phyloP scores from a whole-genome alignment of 2,329 filamentous ascomycete genomes.

The Botrytis aclada region DNA sequence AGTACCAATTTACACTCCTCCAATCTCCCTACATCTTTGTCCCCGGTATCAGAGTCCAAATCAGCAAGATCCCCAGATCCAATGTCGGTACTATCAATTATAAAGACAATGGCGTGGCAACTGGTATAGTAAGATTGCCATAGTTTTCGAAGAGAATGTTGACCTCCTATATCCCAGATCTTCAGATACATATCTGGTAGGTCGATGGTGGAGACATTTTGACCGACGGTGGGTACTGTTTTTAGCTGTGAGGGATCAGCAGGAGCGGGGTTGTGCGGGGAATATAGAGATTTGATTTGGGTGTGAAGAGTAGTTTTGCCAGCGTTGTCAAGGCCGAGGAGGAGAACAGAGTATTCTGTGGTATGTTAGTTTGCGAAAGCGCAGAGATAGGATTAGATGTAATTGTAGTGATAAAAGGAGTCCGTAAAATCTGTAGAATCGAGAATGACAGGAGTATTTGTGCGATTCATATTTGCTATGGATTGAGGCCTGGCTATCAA shows the following conservation, averaged over 20 bases:
- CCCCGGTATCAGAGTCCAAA: slow-evolving; percentile 14
- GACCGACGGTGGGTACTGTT: slow-evolving; percentile 94
- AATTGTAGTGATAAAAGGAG: background rate
- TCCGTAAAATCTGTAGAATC: background rate
- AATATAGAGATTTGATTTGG: slow-evolving; percentile 88
- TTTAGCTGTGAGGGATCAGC: slow-evolving; percentile 62
- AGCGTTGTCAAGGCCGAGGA: slow-evolving; percentile 95
- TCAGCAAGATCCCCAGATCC: slow-evolving; percentile 59
- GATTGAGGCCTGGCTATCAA: background rate
- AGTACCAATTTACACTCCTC: slow-evolving; percentile 88
- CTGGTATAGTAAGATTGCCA: slow-evolving; percentile 96
- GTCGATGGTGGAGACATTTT: slow-evolving; percentile 90
- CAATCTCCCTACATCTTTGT: slow-evolving; percentile 56
- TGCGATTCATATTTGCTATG: background rate
- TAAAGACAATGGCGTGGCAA: slow-evolving; percentile 96
- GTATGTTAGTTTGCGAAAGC: slow-evolving; percentile 8
- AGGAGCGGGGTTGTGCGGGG: slow-evolving; percentile 56
- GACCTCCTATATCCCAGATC: slow-evolving; percentile 97
- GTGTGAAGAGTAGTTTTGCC: slow-evolving; percentile 98
- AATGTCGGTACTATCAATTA: slow-evolving; percentile 92
- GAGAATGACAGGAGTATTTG: background rate
- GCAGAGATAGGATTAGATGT: background rate
- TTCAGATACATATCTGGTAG: slow-evolving; percentile 95
- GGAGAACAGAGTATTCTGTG: slow-evolving; percentile 90
- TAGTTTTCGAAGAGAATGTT: slow-evolving; percentile 80